phyloP scores from a whole-genome alignment of 306 rosid genomes.

The Prunus mume region DNA sequence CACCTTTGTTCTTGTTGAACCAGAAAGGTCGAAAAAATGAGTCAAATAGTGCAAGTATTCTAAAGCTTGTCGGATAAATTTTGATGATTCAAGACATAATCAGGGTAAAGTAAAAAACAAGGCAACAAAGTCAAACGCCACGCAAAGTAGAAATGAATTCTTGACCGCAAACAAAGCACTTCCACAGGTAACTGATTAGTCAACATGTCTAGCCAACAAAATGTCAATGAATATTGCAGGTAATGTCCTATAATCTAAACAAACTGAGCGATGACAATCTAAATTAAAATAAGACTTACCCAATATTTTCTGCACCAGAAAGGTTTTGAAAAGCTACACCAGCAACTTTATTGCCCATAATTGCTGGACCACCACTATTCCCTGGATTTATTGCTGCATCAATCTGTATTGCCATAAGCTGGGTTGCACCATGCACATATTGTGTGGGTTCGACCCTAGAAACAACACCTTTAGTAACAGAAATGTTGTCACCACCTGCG shows the following conservation, averaged over 20 bases:
- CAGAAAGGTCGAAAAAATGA: not conserved
- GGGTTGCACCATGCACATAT: slow-evolving; percentile 86
- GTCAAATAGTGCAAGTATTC: not conserved
- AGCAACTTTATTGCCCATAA: slow-evolving; percentile 79
- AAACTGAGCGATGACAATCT: not conserved
- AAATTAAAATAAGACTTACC: slow-evolving; percentile 43
- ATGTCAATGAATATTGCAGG: not conserved
- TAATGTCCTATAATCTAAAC: not conserved
- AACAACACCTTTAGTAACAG: slow-evolving; percentile 88
- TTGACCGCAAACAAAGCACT: not conserved
- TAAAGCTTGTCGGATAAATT: not conserved
- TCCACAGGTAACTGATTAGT: not conserved
- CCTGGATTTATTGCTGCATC: slow-evolving; percentile 98
- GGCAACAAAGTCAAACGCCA: not conserved
- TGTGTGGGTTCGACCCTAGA: slow-evolving; percentile 94
- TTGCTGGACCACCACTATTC: slow-evolving; percentile 96
- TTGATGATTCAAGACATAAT: not conserved
- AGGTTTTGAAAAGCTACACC: slow-evolving; percentile 97
- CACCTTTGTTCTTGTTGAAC: not conserved
- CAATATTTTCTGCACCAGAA: slow-evolving; percentile 94
- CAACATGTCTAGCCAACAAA: not conserved
- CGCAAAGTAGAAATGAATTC: not conserved
- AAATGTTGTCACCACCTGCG: slow-evolving; percentile 90
- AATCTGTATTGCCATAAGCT: slow-evolving; percentile 88
- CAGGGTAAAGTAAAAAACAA: not conserved